Evolutionary conservation across 805 yeast genomes (phyloP).

Genomic region (Metschnikowia drakensbergensis): DNA sequence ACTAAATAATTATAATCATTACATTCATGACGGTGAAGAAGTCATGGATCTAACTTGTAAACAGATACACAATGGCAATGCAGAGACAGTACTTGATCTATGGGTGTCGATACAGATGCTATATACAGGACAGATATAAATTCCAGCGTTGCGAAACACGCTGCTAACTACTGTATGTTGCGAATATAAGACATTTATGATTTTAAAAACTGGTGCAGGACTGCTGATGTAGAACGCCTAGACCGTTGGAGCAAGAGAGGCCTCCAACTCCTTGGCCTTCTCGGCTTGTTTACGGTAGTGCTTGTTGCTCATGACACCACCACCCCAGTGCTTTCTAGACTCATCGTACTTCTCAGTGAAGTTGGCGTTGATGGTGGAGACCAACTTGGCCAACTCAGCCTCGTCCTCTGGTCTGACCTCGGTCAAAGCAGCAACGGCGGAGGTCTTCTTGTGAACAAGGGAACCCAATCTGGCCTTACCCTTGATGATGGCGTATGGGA

Average conservation of each 20-base stretch:
- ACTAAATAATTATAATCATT: no score
- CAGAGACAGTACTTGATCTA: no score
- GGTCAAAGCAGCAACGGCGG: constrained; percentile 95
- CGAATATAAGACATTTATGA: neutral
- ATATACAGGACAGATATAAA: neutral
- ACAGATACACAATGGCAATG: no score
- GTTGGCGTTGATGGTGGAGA: constrained; percentile 92
- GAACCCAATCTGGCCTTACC: constrained; percentile 99
- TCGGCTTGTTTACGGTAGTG: constrained; percentile 81
- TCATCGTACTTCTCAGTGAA: constrained; percentile 93
- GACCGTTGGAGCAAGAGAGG: constrained; percentile 19
- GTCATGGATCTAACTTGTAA: no score
- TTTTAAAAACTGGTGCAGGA: neutral
- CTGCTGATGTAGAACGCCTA: neutral
- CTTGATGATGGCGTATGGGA: constrained; percentile 97
- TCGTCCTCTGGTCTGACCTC: constrained; percentile 99
- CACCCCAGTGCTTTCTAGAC: constrained; percentile 99
- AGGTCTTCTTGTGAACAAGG: constrained; percentile 94
- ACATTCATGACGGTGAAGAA: no score
- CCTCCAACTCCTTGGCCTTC: constrained; percentile 58
- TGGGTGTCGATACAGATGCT: no score
- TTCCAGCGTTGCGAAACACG: neutral
- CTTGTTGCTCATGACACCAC: constrained; percentile 97
- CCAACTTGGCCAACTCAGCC: constrained; percentile 87
- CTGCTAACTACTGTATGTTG: neutral